Base-by-base conservation (phyloP, 192 early-diverging fungal genomes). In the Haplosporangium gracile region DNA sequence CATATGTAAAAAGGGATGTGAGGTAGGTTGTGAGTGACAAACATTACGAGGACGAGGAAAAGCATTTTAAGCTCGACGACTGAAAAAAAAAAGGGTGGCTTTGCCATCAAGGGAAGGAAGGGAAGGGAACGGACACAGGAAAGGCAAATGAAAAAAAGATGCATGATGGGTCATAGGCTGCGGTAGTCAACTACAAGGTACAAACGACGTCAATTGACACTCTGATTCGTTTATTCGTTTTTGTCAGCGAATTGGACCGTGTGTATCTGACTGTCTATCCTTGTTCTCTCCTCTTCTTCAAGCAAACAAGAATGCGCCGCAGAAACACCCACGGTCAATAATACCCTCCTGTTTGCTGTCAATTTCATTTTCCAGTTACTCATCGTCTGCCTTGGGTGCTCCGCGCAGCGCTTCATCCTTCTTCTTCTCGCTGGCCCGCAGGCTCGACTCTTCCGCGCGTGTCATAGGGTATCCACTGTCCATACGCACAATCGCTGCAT, bases 371-470 rank as follows among this genome's bases (percentile, higher is more conserved):
- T 60, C 29, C 38, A 24, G 7, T 72, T 76, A 29, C 38, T 76
- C 69, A 29, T 68, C 43, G 32, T 84, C 77, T 5, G 72, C 32
- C 10, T 26, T 47, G 24, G 80, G 57, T 55, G 42, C 72, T 34
- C 45, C 49, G 78, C 83, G 84, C 84, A 86, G 79, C 49, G 75
- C 51, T 63, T 86, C 79, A 2, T 86, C 79, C 75, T 81, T 81
- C 72, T 78, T 76, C 55, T 70, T 77, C 76, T 81, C 79, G 32
- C 74, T 8, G 5, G 68, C 57, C 24, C 34, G 69, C 29, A 68
- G 53, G 51, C 70, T 86, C 1, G 79, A 72, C 49, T 77, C 75
- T 43, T 86, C 84, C 24, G 84, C 75, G 45, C 79, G 84, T 13
- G 84, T 86, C 18, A 79, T 63, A 32, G 76, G 79, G 72, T 81